Base-by-base conservation (phyloP, 1,284 basidiomycete species). In the Naganishia cerealis region DNA sequence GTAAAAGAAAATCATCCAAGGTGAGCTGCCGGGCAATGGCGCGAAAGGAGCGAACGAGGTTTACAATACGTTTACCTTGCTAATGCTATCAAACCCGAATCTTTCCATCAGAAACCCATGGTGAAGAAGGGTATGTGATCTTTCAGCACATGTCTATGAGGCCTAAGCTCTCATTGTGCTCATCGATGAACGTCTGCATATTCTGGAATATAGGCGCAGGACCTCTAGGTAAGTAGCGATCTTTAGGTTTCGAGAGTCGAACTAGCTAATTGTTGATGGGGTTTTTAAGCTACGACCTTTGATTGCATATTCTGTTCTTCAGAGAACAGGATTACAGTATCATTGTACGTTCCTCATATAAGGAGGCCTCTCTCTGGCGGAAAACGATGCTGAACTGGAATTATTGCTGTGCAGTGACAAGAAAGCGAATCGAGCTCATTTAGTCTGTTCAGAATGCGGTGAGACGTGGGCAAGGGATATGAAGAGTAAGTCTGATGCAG, bases 241-340 rank as follows among this genome's bases (percentile, higher is more conserved):
- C 9, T 8, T 15, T 24, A 36, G 12, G 1, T 26, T 26, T 24
- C 8, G 3, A 7, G 8, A 3, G 13, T 40, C 24, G 40, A 71
- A 68, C 12, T 13, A 26, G 57, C 56, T 67, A 16, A 65, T 21
- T 12, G 7, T 24, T 1, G 21, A 40, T 26, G 8, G 18, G 3
- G 2, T n/a, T 12, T 13, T 4, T 18, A 65, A 80, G 79, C 78
- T 1, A 78, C 75, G 33, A 70, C 75, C n/a, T 80, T 80, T 75
- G 79, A 80, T 71, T 80, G 79, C 53, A 71, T 80, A 39, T 80
- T 80, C 69, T 80, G 79, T 59, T 74, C 79, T 57, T 77, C 77
- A 61, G 78, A 79, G 53, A 79, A 79, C 70, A 73, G 77, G 16
- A 75, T 79, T 33, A 69, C 68, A 0, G 76, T 78, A 70, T 78